Evolutionary conservation across 345 rosid genomes (phyloP), one percentile per base, ranked within the genome.

Genomic region (Iberis pinnata): DNA sequence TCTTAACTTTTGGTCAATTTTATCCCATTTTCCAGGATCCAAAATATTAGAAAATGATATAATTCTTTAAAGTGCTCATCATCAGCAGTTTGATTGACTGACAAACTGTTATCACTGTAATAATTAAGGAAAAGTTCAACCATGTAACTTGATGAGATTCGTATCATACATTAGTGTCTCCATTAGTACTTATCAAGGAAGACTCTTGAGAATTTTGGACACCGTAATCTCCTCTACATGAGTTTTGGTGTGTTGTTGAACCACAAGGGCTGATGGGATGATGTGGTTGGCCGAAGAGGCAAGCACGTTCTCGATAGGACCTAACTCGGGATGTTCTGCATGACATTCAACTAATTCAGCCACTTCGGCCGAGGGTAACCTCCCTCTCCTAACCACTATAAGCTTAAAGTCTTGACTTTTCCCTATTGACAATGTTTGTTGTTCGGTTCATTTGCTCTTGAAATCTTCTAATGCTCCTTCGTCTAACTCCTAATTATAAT

Each of bases 321-420:
- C 81, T 51, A 81, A 52, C 62, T 73, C 82, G 1, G 65, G 54
- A 22, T 64, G 60, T 33, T 74, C 77, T 1, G 61, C 67, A 45
- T 67, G 64, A 4, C 49, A 79, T 59, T 79, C 80, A 0, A 85
- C 86, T 48, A 85, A 15, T 22, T 61, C 41, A 0, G 75, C 78
- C 40, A 73, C 73, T 72, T 73, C 75, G 1, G 61, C 55, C 2
- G 88, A 78, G 0, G 92, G 97, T 26, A 79, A 65, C 72, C 85
- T 72, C n/a, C 84, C 85, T 67, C 72, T 85, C 1, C 97, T 95
- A 0, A 83, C 92, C 2, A 89, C 71, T 29, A 81, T 32, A 8
- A 85, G 87, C 27, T 81, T 82, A 35, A 73, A 81, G 29, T 75
- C 84, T 36, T 64, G 58, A 51, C 88, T 74, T 55, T 64, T 72